A percentile compares a stretch with the other conserved stretches of the same genome.
Evolutionary conservation across 2,329 filamentous ascomycete species (phyloP).

Genomic region (Pseudonectria foliicola): DNA sequence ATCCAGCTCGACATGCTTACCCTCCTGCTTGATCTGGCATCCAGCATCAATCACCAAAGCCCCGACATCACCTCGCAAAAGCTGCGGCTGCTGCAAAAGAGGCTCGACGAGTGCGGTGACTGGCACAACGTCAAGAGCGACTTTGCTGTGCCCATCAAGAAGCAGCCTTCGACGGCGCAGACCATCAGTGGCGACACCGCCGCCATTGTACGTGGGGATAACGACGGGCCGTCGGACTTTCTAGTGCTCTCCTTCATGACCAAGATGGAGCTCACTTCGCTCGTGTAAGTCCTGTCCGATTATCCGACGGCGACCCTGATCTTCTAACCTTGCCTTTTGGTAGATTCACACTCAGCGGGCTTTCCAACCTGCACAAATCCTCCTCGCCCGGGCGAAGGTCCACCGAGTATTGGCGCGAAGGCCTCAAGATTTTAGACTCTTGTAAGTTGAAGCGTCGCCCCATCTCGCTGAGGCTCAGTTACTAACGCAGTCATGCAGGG

Average conservation of each 20-base stretch:
- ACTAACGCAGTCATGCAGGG: slow-evolving; percentile 21
- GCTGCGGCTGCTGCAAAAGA: slow-evolving; percentile 52
- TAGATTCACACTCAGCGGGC: slow-evolving; percentile 49
- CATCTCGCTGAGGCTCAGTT: not conserved
- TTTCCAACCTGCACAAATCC: slow-evolving; percentile 37
- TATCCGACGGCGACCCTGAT: not conserved
- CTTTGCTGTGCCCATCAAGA: slow-evolving; percentile 49
- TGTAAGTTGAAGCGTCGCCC: slow-evolving; percentile 28
- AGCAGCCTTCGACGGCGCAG: slow-evolving; percentile 37
- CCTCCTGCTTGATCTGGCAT: slow-evolving; percentile 62
- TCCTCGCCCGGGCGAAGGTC: slow-evolving; percentile 26
- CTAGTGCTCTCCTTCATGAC: slow-evolving; percentile 55
- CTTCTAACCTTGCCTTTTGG: slow-evolving; percentile 11
- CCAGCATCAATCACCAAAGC: slow-evolving; percentile 57
- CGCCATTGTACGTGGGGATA: slow-evolving; percentile 43
- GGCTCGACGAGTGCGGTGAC: slow-evolving; percentile 50
- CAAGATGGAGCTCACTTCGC: slow-evolving; percentile 49
- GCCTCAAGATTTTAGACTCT: slow-evolving; percentile 39
- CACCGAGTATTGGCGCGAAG: slow-evolving; percentile 36
- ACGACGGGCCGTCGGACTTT: slow-evolving; percentile 42
- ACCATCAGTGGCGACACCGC: slow-evolving; percentile 52
- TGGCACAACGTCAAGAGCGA: slow-evolving; percentile 43
- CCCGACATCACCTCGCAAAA: slow-evolving; percentile 52
- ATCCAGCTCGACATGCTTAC: slow-evolving; percentile 61
- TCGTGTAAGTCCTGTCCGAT: slow-evolving; percentile 40